Base-by-base conservation (phyloP, 2,329 filamentous ascomycete genomes). In the Camillea tinctor region DNA sequence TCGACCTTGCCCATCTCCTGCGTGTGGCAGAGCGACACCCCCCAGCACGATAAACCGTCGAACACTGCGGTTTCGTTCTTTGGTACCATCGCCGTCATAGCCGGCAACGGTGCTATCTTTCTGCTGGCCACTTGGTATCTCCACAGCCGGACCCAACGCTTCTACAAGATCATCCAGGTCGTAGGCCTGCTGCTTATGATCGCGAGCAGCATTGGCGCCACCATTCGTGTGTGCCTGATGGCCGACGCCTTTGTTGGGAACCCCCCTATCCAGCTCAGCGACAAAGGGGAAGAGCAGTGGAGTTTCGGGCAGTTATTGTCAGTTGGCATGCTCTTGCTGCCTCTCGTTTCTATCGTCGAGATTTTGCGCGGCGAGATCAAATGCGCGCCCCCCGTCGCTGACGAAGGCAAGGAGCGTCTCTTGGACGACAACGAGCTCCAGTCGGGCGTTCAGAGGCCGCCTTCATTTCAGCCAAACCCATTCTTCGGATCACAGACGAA, bases 231-330 rank as follows among this genome's bases (percentile, higher is more conserved):
- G 2, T 76, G 86, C 19, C 67, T 85, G 24, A 75, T 86, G 4
- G 84, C 83, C 0, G 84, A 88, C 68, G 87, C 87, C 1, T 88
- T 90, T 69, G 83, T 84, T 1, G 71, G 40, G 1, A 30, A 59
- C 1, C 82, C 84, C 0, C 77, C 80, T 0, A 77, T 88, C 2
- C 64, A 70, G 21, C 75, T 89, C 1, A 70, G 71, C 5, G 86
- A 87, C 58, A 59, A 73, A 0, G 80, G 78, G 21, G 86, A 89
- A 74, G 81, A 76, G 60, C 74, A 76, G 11, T 89, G 85, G 85
- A 84, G 81, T 64, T 90, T 88, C 66, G 87, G 86, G 0, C 85
- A 88, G 72, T 72, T 88, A 58, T 74, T 89, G 24, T 83, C 84
- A 1, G 73, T 88, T 64, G 73, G 88, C 64, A 75, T 89, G 67